Percentiles rank a stretch among this genome's conserved stretches.
Evolutionary conservation across 495 filamentous ascomycete species (phyloP).

Genomic region (Talaromyces nanjingensis): DNA sequence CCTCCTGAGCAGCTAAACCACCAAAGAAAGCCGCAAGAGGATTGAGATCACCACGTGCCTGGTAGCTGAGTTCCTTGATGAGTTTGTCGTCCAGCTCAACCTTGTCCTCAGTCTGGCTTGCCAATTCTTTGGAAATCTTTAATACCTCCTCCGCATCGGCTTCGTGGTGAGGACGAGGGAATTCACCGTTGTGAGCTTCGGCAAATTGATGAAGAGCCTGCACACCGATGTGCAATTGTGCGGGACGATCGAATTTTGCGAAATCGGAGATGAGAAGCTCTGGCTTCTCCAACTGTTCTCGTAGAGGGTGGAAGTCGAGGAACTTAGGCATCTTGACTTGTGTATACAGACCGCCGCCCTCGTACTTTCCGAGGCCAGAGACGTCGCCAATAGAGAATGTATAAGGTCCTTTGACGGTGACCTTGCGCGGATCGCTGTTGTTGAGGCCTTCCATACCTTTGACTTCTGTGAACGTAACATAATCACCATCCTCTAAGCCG

Average conservation of each 20-base stretch:
- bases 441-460: constrained; percentile 91
- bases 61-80: constrained; percentile 87
- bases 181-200: constrained; percentile 55
- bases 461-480: constrained; percentile 88
- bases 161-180: constrained; percentile 76
- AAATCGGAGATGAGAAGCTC: constrained; percentile 90
- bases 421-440: constrained; percentile 70
- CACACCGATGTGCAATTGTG: constrained; percentile 85
- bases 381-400: constrained; percentile 97
- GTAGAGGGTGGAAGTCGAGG: constrained; percentile 78
- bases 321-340: constrained; percentile 98
- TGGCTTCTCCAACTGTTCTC: constrained; percentile 70
- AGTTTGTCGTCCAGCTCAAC: constrained; percentile 88
- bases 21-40: constrained; percentile 95
- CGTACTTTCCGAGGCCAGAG: constrained; percentile 74
- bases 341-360: constrained; percentile 78
- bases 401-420: constrained; percentile 92
- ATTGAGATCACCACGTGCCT: constrained; percentile 86
- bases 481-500: constrained; percentile 93
- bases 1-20: constrained; percentile 90
- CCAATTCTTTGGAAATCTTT: constrained; percentile 62
- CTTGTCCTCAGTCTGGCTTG: constrained; percentile 57
- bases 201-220: constrained; percentile 86
- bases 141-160: constrained; percentile 74
- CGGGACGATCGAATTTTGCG: constrained; percentile 92